These are phyloP conservation scores for Singerocomus inundabilis DNA, from an alignment of 1,284 basidiomycete genomes.

Conservation along the genomic window DNA sequence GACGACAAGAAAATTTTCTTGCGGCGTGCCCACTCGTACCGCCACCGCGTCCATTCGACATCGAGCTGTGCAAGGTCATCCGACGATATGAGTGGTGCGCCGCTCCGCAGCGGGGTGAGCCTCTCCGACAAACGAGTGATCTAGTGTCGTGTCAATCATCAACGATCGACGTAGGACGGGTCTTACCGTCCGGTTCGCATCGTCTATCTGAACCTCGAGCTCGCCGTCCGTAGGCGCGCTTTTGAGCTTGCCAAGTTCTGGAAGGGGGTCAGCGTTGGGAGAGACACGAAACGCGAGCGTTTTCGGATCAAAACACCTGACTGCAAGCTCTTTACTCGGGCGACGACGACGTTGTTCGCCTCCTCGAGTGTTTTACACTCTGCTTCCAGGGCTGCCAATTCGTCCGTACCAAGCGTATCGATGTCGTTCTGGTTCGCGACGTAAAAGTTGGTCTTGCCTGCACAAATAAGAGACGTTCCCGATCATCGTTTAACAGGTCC, in stretches of 20 bases:
- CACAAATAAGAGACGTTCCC: background rate
- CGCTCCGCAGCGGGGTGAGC: conserved; percentile 65
- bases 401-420: conserved; percentile 55
- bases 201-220: conserved; percentile 49
- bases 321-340: conserved; percentile 39
- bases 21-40: conserved; percentile 67
- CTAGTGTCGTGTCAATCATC: conserved; percentile 38
- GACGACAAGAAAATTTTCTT: conserved; percentile 69
- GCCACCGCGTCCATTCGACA: conserved; percentile 67
- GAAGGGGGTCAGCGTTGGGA: conserved; percentile 9
- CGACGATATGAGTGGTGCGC: conserved; percentile 62
- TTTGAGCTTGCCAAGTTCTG: conserved; percentile 68
- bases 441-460: conserved; percentile 83
- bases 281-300: background rate
- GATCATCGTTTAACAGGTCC: background rate
- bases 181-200: conserved; percentile 44
- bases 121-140: conserved; percentile 46
- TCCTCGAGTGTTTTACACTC: conserved; percentile 60
- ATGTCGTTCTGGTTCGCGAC: conserved; percentile 73
- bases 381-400: conserved; percentile 54
- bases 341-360: conserved; percentile 51
- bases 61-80: conserved; percentile 63
- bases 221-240: conserved; percentile 67
- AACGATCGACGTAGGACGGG: background rate
- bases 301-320: conserved; percentile 28